Evolutionary conservation across 1,284 basidiomycete species (phyloP).

Genomic region (Cutaneotrichosporon daszewskae): DNA sequence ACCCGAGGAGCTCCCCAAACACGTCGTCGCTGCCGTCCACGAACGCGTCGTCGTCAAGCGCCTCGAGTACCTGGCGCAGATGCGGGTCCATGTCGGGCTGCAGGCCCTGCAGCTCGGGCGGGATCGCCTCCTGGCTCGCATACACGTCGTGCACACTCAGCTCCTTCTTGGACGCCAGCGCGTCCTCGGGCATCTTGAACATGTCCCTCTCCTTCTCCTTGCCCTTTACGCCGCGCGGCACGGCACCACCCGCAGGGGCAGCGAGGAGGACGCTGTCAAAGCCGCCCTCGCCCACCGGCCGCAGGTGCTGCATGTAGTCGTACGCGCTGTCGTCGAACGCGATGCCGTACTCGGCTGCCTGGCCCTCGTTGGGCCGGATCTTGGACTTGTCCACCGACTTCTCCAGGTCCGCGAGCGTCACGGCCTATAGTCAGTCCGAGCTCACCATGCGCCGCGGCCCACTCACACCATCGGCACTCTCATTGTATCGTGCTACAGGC

Average conservation of each 20-base stretch:
- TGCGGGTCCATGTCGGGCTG: slow-evolving; percentile 97
- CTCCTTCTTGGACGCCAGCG: slow-evolving; percentile 65
- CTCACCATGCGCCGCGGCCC: background rate
- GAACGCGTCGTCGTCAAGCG: slow-evolving; percentile 92
- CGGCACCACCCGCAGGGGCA: slow-evolving; percentile 54
- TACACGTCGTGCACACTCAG: slow-evolving; percentile 61
- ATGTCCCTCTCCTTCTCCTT: slow-evolving; percentile 36
- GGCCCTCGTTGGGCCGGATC: slow-evolving; percentile 57
- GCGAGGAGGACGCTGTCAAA: slow-evolving; percentile 57
- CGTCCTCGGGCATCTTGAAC: slow-evolving; percentile 59
- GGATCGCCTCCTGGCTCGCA: slow-evolving; percentile 62
- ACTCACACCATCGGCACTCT: slow-evolving; percentile 39
- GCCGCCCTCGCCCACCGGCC: slow-evolving; percentile 70
- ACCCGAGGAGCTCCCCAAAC: slow-evolving; percentile 39
- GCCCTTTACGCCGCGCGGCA: slow-evolving; percentile 39
- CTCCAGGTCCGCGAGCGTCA: slow-evolving; percentile 57
- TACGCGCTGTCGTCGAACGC: slow-evolving; percentile 98
- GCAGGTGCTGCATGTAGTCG: slow-evolving; percentile 98
- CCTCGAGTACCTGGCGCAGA: slow-evolving; percentile 86
- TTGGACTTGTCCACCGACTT: slow-evolving; percentile 30
- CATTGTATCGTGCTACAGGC: slow-evolving; percentile 65
- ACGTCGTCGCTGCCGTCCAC: slow-evolving; percentile 55
- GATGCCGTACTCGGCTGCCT: slow-evolving; percentile 85
- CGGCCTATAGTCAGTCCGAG: slow-evolving; percentile 24
- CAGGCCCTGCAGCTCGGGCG: slow-evolving; percentile 77